phyloP scores from a whole-genome alignment of 768 basidiomycete species.

The Sistotremastrum suecicum region DNA sequence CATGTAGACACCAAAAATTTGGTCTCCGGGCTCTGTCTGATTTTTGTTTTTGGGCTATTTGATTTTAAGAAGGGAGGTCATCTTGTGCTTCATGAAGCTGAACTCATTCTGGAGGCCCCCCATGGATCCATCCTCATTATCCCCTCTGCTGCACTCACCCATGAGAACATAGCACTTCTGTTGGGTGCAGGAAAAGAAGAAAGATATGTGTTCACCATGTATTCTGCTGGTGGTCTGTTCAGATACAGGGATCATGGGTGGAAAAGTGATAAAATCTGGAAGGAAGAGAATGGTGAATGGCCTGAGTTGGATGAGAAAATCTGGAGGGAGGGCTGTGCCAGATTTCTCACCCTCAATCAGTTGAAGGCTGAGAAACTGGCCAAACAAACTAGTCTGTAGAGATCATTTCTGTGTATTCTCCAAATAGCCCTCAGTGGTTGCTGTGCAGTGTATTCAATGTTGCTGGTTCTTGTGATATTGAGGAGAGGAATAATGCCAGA shows the following conservation, averaged over 20 bases:
- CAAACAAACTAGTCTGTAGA: too few relatives aligned
- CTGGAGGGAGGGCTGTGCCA: too few relatives aligned
- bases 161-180: slow-evolving; percentile 7
- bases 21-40: slow-evolving; percentile 2
- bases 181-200: background rate
- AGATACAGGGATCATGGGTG: background rate
- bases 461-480: too few relatives aligned
- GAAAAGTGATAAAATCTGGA: too few relatives aligned
- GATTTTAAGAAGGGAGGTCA: slow-evolving; percentile 6
- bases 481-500: too few relatives aligned
- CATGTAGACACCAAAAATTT: slow-evolving; percentile 1
- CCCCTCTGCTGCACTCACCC: slow-evolving; percentile 9
- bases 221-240: slow-evolving; percentile 8
- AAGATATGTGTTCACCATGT: slow-evolving; percentile 8
- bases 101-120: slow-evolving; percentile 11
- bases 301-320: too few relatives aligned
- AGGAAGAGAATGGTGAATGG: too few relatives aligned
- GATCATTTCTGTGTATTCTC: too few relatives aligned
- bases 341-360: too few relatives aligned
- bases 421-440: too few relatives aligned
- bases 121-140: slow-evolving; percentile 7
- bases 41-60: slow-evolving; percentile 5
- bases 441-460: too few relatives aligned
- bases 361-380: too few relatives aligned
- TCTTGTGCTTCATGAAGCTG: slow-evolving; percentile 7